These are phyloP conservation scores for Phaeosphaeriaceae sp. DNA, from an alignment of 2,329 filamentous ascomycete species.

Conservation along the genomic window DNA sequence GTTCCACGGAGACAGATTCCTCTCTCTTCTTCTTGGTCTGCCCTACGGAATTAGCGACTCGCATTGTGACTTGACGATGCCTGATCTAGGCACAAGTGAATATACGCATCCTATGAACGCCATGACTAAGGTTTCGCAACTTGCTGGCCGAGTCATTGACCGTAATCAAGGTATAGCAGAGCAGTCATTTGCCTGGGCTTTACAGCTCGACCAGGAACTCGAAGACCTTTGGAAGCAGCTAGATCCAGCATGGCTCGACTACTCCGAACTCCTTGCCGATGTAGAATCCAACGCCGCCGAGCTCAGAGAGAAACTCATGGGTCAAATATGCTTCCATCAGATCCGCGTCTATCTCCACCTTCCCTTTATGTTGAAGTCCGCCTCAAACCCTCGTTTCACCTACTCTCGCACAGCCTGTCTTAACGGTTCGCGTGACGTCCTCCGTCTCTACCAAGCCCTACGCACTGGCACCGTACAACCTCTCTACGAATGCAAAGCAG, in stretches of 20 bases:
- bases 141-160: constrained; percentile 54
- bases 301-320: constrained; percentile 48
- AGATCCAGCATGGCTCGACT: constrained; percentile 49
- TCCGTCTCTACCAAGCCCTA: constrained; percentile 50
- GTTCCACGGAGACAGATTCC: constrained; percentile 56
- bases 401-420: constrained; percentile 50
- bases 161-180: constrained; percentile 48
- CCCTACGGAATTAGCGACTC: constrained; percentile 53
- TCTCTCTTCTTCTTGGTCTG: constrained; percentile 61
- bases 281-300: constrained; percentile 43
- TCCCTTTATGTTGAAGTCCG: constrained; percentile 52
- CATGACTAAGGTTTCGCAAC: constrained; percentile 45
- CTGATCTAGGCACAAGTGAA: constrained; percentile 28
- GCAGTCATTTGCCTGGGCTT: constrained; percentile 46
- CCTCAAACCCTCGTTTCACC: constrained; percentile 46
- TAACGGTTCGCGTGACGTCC: constrained; percentile 49
- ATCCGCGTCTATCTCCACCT: constrained; percentile 54
- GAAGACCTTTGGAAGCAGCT: constrained; percentile 47
- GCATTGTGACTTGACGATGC: constrained; percentile 46
- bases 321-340: constrained; percentile 54
- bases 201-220: constrained; percentile 53
- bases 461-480: constrained; percentile 43
- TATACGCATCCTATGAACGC: constrained; percentile 41
- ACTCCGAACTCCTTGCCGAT: constrained; percentile 34
- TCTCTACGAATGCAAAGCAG: constrained; percentile 55